A percentile compares a stretch with the other conserved stretches of the same genome.
Evolutionary conservation across 371 early-diverging fungal genomes (phyloP).

Genomic region (Catenaria anguillulae): DNA sequence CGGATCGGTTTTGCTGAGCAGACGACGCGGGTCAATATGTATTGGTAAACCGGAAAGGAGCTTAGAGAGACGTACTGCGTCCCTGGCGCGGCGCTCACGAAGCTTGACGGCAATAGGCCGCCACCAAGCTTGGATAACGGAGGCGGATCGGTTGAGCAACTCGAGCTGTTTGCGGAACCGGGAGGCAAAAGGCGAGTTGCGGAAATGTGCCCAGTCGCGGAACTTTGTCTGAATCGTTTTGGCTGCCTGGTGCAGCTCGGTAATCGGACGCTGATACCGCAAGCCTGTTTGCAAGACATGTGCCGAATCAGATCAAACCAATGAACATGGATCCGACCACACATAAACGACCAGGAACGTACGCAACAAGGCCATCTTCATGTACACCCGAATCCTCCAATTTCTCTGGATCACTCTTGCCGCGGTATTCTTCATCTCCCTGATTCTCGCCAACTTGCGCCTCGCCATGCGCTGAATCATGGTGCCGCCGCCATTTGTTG

Average conservation of each 20-base stretch:
- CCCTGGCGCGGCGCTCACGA: too few species aligned
- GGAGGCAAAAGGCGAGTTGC: conserved; percentile 30
- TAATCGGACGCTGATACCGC: conserved; percentile 28
- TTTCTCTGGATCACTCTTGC: conserved; percentile 27
- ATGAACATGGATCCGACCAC: too few species aligned
- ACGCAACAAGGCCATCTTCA: conserved; percentile 30
- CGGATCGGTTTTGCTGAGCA: background rate
- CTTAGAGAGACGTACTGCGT: background rate
- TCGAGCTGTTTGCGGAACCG: conserved; percentile 27
- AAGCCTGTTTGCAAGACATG: too few species aligned
- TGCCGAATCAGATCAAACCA: too few species aligned
- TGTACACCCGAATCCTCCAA: conserved; percentile 26
- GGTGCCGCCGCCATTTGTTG: conserved; percentile 27
- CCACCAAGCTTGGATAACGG: conserved; percentile 30
- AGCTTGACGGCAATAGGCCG: too few species aligned
- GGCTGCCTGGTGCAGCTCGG: conserved; percentile 27
- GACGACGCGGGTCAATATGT: background rate
- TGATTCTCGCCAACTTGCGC: conserved; percentile 21
- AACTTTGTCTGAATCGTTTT: conserved; percentile 26
- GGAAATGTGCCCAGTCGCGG: conserved; percentile 29
- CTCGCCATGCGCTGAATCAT: conserved; percentile 30
- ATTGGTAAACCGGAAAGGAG: background rate
- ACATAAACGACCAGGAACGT: too few species aligned
- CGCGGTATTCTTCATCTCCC: conserved; percentile 24
- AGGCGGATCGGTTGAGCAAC: conserved; percentile 20